These are phyloP conservation scores for Rhipidocladum racemiflorum DNA, from an alignment of 176 grass and related monocot species.

Conservation along the genomic window DNA sequence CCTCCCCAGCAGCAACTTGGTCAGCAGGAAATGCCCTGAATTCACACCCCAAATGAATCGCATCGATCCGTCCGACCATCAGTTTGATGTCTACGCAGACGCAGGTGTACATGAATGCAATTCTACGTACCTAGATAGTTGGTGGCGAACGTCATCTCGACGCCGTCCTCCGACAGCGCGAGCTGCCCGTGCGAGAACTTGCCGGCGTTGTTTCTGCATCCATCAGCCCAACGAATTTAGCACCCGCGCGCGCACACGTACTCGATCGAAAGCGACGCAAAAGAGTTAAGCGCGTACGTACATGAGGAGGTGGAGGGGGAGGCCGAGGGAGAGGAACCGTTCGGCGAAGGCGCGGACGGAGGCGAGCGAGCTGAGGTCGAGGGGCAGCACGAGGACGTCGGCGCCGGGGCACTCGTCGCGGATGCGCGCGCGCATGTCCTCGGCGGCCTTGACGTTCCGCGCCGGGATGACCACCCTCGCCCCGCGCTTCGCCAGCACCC, in stretches of 20 bases:
- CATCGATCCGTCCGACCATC: too few species aligned
- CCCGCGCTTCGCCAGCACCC: slow-evolving; percentile 81
- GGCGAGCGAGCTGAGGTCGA: slow-evolving; percentile 86
- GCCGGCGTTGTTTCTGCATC: slow-evolving; percentile 89
- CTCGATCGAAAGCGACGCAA: background rate
- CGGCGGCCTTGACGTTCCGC: slow-evolving; percentile 72
- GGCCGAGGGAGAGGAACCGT: slow-evolving; percentile 56
- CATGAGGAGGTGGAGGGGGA: slow-evolving; percentile 88
- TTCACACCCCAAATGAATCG: background rate
- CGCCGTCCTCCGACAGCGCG: slow-evolving; percentile 83
- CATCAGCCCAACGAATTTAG: background rate
- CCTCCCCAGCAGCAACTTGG: slow-evolving; percentile 56
- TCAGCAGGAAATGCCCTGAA: slow-evolving; percentile 73
- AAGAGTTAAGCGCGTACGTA: background rate
- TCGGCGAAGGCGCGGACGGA: slow-evolving; percentile 72
- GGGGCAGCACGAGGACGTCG: slow-evolving; percentile 65
- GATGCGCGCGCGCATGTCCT: slow-evolving; percentile 66
- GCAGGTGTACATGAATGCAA: background rate
- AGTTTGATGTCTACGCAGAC: background rate
- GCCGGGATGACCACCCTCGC: slow-evolving; percentile 70
- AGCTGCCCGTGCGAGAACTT: slow-evolving; percentile 90
- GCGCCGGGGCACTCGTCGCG: slow-evolving; percentile 46
- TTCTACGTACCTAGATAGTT: slow-evolving; percentile 68
- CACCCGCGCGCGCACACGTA: background rate
- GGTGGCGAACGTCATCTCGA: slow-evolving; percentile 99